Evolutionary conservation across 345 rosid genomes (phyloP), one percentile per base, ranked within the genome.

Genomic region (Gossypium longicalyx): DNA sequence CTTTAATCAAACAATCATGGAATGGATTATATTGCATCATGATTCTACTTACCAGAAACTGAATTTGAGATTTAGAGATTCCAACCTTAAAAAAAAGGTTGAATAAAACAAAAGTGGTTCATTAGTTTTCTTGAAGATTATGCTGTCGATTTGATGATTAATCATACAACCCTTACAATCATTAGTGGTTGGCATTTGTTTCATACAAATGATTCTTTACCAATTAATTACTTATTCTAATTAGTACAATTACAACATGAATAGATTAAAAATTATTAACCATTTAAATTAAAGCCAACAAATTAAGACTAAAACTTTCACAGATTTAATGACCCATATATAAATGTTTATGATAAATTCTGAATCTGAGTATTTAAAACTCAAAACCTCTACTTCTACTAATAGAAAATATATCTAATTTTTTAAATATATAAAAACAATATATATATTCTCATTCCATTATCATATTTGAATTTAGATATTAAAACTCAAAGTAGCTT

Each of bases 181-280:
- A 47, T 47, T 22, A 45, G 71, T 67, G 71, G 71, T 22, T 67
- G 71, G 17, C 71, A 45, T 45, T 45, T 67, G 3, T 12, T 67
- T 67, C 34, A 45, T 44, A 67, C 6, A 67, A 67, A 67, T 67
- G 71, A 67, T 45, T 47, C 56, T 12, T 12, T 12, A 44, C n/a
- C 54, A 45, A 22, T 45, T 45, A 49, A 45, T 66, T 20, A 44
- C 27, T 41, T n/a, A 64, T 53, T 53, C 7, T 16, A 17, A 53
- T 53, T 8, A 34, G 7, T 34, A 34, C 41, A 34, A 34, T 34
- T 34, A 34, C 7, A 34, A 34, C 7, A 34, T 34, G 7, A 34
- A 34, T 1, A 1, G 6, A 5, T 34, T 34, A 5, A 34, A 34
- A 34, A 3, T 34, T 34, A 34, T 4, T 34, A 29, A 34, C 7